Conservation (phyloP, 176 grass and related monocot species). For the Rhynchospora tenuis region DNA sequence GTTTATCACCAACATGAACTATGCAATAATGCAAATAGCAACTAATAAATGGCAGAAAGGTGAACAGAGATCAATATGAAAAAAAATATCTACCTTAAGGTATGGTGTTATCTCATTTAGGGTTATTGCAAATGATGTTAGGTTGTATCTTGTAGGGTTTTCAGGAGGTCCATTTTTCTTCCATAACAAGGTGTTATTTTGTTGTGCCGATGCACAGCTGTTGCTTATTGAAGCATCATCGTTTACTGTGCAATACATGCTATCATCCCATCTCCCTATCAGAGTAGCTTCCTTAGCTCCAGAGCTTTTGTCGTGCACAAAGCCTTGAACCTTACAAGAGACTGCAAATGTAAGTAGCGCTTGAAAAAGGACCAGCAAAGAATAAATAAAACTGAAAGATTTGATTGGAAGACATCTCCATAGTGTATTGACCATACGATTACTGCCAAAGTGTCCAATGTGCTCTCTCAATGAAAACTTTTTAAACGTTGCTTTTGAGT, state of each 20-base stretch:
- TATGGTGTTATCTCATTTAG: constrained; percentile 66
- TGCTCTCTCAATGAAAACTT: background rate
- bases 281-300: constrained; percentile 55
- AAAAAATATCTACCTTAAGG: constrained; percentile 46
- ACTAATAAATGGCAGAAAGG: background rate
- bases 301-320: constrained; percentile 38
- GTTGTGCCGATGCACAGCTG: constrained; percentile 22
- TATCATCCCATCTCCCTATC: constrained; percentile 79
- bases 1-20: background rate
- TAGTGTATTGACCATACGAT: background rate
- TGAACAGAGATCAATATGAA: background rate
- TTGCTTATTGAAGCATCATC: constrained; percentile 35
- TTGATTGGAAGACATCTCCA: background rate
- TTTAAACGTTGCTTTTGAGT: background rate
- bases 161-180: constrained; percentile 59
- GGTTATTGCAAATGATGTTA: constrained; percentile 84
- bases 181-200: constrained; percentile 66
- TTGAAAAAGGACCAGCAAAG: constrained; percentile 1
- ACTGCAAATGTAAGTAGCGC: constrained; percentile 39
- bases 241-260: constrained; percentile 39
- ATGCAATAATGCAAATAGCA: background rate
- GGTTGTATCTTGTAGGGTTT: constrained; percentile 80
- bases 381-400: background rate
- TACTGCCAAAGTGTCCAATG: background rate
- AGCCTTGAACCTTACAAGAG: constrained; percentile 62